Base-by-base conservation (phyloP, 2,329 filamentous ascomycete species). In the Pyrenophora seminiperda region DNA sequence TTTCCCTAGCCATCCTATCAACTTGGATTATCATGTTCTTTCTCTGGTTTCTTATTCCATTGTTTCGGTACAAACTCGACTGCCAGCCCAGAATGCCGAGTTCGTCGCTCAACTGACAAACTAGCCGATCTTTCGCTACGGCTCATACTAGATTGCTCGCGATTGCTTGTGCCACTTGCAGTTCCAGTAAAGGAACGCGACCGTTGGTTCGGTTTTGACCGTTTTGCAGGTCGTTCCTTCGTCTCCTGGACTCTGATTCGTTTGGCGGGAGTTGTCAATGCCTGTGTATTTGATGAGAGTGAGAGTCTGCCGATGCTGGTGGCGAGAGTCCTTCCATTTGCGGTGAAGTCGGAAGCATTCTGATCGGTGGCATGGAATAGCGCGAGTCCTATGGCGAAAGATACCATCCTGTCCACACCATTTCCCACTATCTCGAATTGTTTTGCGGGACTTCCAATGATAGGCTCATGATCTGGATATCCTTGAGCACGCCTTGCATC, bases 361-460 rank as follows among this genome's bases (percentile, higher is more conserved):
- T 40, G 20, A 13, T 55, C 45, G 1, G 58, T 15, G 0, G 61
- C 61, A 10, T 51, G 24, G 5, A 58, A 50, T 10, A 91, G 73
- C 7, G 79, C 76, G 4, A 89, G 63, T 0, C 90, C 90, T 1
- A 91, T 67, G 0, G 84, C 83, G 14, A 91, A 70, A 0, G 88
- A 83, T 1, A 90, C 81, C 18, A 83, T 81, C 7, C 89, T 76
- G 2, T 89, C 83, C 0, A 95, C 90, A 20, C 86, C 89, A 68
- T 95, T 95, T 0, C 90, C 90, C 0, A 92, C 77, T 15, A 90
- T 83, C 46, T 79, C 81, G 74, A 82, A 85, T 63, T 90, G 86
- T 1, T 84, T 74, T 0, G 30, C 7, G 0, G 79, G 68, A 0
- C 45, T 62, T 0, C 89, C 89, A 1, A 92, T 69, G 0, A 95